Conservation (phyloP, 1,139 yeast genomes). For the Yamadazyma dendronema region DNA sequence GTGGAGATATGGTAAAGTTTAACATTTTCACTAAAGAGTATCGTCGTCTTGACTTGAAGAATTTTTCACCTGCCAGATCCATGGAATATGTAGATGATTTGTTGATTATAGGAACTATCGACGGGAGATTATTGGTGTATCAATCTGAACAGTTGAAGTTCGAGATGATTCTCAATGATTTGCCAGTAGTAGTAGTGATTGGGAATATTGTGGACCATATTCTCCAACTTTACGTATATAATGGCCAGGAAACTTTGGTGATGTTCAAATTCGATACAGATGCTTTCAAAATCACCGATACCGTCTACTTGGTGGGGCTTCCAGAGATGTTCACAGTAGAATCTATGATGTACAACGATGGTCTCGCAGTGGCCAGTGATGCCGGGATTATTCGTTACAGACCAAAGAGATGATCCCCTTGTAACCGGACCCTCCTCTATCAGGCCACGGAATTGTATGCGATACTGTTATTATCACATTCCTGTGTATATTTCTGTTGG, state of each 20-base stretch:
- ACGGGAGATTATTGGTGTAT: slow-evolving; percentile 20
- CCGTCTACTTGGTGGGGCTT: slow-evolving; percentile 22
- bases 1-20: slow-evolving; percentile 38
- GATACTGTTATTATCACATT: no score
- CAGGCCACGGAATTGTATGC: no score
- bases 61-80: slow-evolving; percentile 10
- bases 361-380: slow-evolving; percentile 15
- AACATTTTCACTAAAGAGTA: slow-evolving; percentile 18
- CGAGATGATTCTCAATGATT: slow-evolving; percentile 12
- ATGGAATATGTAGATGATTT: slow-evolving; percentile 16
- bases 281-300: slow-evolving; percentile 2
- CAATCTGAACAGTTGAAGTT: slow-evolving; percentile 4
- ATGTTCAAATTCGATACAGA: slow-evolving; percentile 12
- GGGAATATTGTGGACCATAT: neutral
- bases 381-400: slow-evolving; percentile 8
- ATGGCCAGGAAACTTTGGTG: slow-evolving; percentile 25
- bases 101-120: slow-evolving; percentile 24
- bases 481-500: no score
- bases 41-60: slow-evolving; percentile 14
- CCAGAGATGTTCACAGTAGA: slow-evolving; percentile 21
- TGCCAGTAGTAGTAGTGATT: slow-evolving; percentile 7
- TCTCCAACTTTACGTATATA: slow-evolving; percentile 12
- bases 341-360: slow-evolving; percentile 11
- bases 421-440: no score
- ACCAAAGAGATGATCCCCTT: neutral